Evolutionary conservation across 345 rosid genomes (phyloP).

Genomic region (Trapa incisa): DNA sequence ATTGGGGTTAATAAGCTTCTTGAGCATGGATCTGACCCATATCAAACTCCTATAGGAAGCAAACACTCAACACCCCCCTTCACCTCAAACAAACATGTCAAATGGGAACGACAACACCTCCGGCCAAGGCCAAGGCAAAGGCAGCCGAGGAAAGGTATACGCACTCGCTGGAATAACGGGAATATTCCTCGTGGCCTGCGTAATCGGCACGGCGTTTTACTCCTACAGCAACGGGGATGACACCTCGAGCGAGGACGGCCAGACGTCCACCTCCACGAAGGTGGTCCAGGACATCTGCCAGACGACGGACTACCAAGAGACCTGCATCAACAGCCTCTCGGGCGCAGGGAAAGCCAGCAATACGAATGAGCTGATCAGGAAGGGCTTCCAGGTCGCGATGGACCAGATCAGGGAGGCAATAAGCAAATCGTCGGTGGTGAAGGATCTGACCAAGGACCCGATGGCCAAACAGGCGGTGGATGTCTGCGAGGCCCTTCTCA

Average conservation of each 20-base stretch:
- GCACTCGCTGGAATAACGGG: conserved; percentile 35
- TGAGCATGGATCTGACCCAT: not conserved
- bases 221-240: conserved; percentile 4
- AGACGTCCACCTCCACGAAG: conserved; percentile 21
- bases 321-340: conserved; percentile 36
- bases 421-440: conserved; percentile 26
- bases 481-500: conserved; percentile 39
- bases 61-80: not conserved
- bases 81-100: not conserved
- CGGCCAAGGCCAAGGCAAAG: not conserved
- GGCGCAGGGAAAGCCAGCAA: conserved; percentile 32
- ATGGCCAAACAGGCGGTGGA: conserved; percentile 37
- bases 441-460: conserved; percentile 32
- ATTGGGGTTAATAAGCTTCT: not conserved
- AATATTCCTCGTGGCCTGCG: conserved; percentile 48
- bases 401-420: conserved; percentile 25
- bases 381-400: conserved; percentile 33
- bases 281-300: conserved; percentile 47
- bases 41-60: not conserved
- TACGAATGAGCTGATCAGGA: conserved; percentile 46
- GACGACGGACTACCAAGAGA: conserved; percentile 41
- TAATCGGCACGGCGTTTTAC: conserved; percentile 40
- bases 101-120: conserved; percentile 6
- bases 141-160: conserved; percentile 18
- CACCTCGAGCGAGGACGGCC: not conserved